Evolutionary conservation across 1,284 basidiomycete species (phyloP), one percentile per base, ranked within the genome.

Genomic region (Termitomyces sp.): DNA sequence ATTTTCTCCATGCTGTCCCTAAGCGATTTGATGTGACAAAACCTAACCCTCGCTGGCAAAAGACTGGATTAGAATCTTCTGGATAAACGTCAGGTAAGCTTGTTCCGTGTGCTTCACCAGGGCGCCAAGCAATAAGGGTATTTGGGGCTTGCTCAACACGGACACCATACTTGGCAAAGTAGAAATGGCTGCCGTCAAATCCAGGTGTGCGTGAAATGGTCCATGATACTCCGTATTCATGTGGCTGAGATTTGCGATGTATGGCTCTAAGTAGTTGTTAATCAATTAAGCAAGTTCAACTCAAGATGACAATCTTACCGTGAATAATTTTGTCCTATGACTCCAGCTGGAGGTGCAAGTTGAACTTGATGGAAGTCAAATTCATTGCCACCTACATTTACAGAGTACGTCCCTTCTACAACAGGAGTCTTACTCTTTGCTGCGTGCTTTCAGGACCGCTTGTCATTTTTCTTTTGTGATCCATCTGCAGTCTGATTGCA

Each of bases 341-440:
- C 51, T 0, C 55, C 61, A 18, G 52, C 24, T 1, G 59, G 59
- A 7, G 60, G 55, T 10, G 61, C 57, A 16, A 60, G 49, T 24
- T 60, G 47, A 1, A 51, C 61, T 31, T 50, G 24, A 19, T 55
- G 38, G 21, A 60, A 59, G 8, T 51, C 43, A 30, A 60, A 58
- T n/a, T 39, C 18, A 18, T 49, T 18, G 3, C 42, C 43, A 2
- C 52, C 48, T 28, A 56, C 24, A 4, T 44, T 19, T 2, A 59
- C 39, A 10, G 31, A 26, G 37, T 55, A 58, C 3, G 50, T 37
- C 5, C 53, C 42, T 11, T 28, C 30, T 3, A 28, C 26, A 28
- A 8, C 26, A 28, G 26, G 4, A 28, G 26, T 8, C 26, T 28
- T 28, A 4, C 8, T 8, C 8, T 28, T 28, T 28, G 26, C 8